Base-by-base conservation (phyloP, 2,329 filamentous ascomycete genomes). In the Pochonia chlamydosporia region DNA sequence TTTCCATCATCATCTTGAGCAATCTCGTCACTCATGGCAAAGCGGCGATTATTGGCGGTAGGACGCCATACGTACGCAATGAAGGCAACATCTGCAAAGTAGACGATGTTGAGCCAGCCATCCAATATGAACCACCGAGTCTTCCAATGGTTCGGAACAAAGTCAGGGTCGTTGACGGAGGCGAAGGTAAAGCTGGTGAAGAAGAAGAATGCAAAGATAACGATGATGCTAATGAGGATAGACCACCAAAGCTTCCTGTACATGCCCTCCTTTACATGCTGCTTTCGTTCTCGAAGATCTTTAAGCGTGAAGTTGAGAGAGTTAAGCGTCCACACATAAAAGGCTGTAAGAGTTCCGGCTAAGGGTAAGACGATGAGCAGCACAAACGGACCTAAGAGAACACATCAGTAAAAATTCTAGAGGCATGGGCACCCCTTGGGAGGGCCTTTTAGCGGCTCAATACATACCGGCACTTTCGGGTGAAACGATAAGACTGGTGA, bases 231-330 rank as follows among this genome's bases (percentile, higher is more conserved):
- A 53, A 81, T 75, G 40, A 99, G 76, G 50, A 99, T 96, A 65
- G 89, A 92, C 91, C 91, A 99, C 91, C 95, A 99, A 13, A 99
- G 81, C 66, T 95, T 95, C 71, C 87, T 91, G 71, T 97, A 99
- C 95, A 99, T 99, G 68, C 81, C 69, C 41, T 91, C 89, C 65
- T 99, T 99, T 58, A 86, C 85, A 58, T 87, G 85, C 69, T 99
- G 93, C 69, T 96, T 96, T 55, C 93, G 85, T 60, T 96, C 89
- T 47, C 87, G 79, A n/a, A 99, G 78, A 60, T 97, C 92, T 69
- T 96, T 97, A 72, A 97, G 92, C 0, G 93, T 99, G 49, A 85
- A 76, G 66, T 92, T 96, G 49, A 99, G 78, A 20, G 91, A 95
- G 71, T 96, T 97, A 54, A 99, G 77, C 0, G 93, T 99, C 93